Percentiles rank a stretch among this genome's conserved stretches.
Evolutionary conservation across 768 basidiomycete species (phyloP).

Genomic region (Calocera cornea): DNA sequence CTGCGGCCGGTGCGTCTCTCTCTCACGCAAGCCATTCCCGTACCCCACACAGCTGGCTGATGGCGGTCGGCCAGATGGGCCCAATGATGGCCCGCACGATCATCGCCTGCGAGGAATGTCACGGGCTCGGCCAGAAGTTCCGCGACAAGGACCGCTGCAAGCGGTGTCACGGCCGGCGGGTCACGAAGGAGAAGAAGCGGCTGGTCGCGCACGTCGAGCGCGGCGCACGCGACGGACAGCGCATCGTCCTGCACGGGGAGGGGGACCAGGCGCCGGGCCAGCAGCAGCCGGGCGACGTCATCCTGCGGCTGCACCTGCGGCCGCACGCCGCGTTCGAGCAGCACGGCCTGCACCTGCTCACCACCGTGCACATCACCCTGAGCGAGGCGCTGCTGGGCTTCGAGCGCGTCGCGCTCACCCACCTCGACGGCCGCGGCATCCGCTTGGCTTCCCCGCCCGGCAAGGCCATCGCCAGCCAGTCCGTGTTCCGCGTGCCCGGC

Average conservation of each 20-base stretch:
- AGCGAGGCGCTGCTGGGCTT: conserved; percentile 95
- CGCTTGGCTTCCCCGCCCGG: conserved; percentile 59
- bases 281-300: conserved; percentile 70
- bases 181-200: conserved; percentile 74
- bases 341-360: conserved; percentile 65
- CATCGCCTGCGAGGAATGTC: conserved; percentile 27
- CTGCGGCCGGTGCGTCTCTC: conserved; percentile 23
- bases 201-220: conserved; percentile 77
- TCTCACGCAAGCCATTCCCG: too few relatives aligned
- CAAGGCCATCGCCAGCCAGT: conserved; percentile 60
- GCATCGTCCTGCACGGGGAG: conserved; percentile 80
- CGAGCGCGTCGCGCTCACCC: conserved; percentile 75
- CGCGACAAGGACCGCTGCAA: conserved; percentile 90
- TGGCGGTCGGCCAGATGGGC: conserved; percentile 43
- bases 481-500: conserved; percentile 58
- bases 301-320: conserved; percentile 58
- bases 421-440: conserved; percentile 88
- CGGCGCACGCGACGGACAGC: conserved; percentile 70
- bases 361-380: conserved; percentile 70
- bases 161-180: conserved; percentile 82
- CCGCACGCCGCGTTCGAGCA: conserved; percentile 74
- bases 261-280: conserved; percentile 70
- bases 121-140: conserved; percentile 37
- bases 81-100: conserved; percentile 20
- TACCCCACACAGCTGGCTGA: conserved; percentile 20